Base-by-base conservation (phyloP, 139 green algal genomes). In the Asterochloris erici region DNA sequence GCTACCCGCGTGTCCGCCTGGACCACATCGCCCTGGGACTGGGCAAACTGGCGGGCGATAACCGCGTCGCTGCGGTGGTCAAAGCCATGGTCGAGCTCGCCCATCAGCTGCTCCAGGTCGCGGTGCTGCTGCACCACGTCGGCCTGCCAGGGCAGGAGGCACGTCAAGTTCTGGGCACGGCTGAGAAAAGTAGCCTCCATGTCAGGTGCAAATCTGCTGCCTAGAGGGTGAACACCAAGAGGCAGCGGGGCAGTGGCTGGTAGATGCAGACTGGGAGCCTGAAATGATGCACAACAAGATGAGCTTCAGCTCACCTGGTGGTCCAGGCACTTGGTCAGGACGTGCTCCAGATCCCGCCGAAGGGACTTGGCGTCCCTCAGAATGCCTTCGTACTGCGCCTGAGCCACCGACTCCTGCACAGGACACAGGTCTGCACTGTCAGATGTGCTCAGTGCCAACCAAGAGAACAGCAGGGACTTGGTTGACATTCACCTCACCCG, bases 351-450 rank as follows among this genome's bases (percentile, higher is more conserved):
- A 47, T 83, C 79, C 68, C 64, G 29, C n/a, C 79, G 38, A 29
- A 83, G 68, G 19, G 68, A 68, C 68, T 77, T 77, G 12, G 79
- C 66, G 21, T 83, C 79, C 11, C 79, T 66, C 47, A 83, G 21
- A 12, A 83, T 63, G 24, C 68, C 61, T 13, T 83, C 79, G 26
- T 83, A 83, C 38, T 77, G 66, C 27, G 79, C 79, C 47, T 77
- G 68, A 12, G 68, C 29, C 14, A 68, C 38, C 17, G 79, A 83
- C 24, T 83, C 79, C 79, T 83, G 79, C 66, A 83, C 77, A 4
- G 38, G 4, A 54, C 4, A 54, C 38, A 54, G 38, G 4, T 54
- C 38, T 54, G 38, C 38, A 54, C n/a, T 54, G 38, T 54, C 38
- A 54, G 38, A 6, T 54, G 38, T 54, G 38, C 38, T 54, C 38